phyloP scores from a whole-genome alignment of 1,284 basidiomycete species.

The Anthracocystis panici-leucophaei region DNA sequence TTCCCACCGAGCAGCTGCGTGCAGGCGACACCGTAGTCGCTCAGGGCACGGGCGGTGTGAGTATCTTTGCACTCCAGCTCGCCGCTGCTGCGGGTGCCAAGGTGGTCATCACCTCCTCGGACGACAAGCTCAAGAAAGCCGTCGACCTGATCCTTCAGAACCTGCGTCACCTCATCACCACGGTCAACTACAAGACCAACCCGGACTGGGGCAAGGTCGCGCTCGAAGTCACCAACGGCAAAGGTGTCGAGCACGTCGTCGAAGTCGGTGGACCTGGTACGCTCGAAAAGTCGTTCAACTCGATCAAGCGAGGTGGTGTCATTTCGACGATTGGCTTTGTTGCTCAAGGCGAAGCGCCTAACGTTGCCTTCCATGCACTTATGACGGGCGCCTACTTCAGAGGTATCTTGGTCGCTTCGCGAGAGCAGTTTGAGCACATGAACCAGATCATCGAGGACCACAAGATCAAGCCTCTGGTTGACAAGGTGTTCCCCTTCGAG shows the following conservation, averaged over 20 bases:
- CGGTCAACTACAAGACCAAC: slow-evolving; percentile 74
- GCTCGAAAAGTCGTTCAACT: slow-evolving; percentile 72
- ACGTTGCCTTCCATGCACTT: slow-evolving; percentile 37
- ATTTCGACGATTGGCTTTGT: slow-evolving; percentile 74
- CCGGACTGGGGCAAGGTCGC: slow-evolving; percentile 76
- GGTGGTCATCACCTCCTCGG: slow-evolving; percentile 76
- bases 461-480: slow-evolving; percentile 72
- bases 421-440: slow-evolving; percentile 73
- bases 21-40: slow-evolving; percentile 73
- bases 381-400: slow-evolving; percentile 50
- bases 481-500: slow-evolving; percentile 74
- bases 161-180: slow-evolving; percentile 45
- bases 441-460: slow-evolving; percentile 72
- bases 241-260: slow-evolving; percentile 74
- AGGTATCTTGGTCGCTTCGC: slow-evolving; percentile 70
- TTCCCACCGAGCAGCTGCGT: slow-evolving; percentile 71
- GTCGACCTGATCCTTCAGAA: slow-evolving; percentile 58
- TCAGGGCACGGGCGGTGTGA: slow-evolving; percentile 76
- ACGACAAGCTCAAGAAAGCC: slow-evolving; percentile 73
- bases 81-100: slow-evolving; percentile 75
- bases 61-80: slow-evolving; percentile 74
- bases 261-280: slow-evolving; percentile 76
- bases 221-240: slow-evolving; percentile 73
- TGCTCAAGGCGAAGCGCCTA: slow-evolving; percentile 56
- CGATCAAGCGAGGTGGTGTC: slow-evolving; percentile 72